Evolutionary conservation across 805 yeast genomes (phyloP).

Genomic region (Saccharomycopsis schoenii): DNA sequence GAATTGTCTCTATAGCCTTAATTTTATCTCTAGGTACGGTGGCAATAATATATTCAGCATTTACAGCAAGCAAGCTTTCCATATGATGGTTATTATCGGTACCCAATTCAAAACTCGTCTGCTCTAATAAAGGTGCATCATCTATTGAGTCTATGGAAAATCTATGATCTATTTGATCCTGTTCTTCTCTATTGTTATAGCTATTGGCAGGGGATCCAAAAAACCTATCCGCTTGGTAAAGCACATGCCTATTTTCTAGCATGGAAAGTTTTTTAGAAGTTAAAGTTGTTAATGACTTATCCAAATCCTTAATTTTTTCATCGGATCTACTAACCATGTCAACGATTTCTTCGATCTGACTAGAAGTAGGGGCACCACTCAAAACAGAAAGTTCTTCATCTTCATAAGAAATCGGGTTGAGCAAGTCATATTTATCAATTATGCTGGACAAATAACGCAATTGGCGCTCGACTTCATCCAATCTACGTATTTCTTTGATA

Average conservation of each 20-base stretch:
- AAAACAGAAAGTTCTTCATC: slow-evolving; percentile 31
- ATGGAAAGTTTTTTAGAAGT: slow-evolving; percentile 53
- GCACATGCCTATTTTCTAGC: slow-evolving; percentile 60
- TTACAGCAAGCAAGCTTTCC: slow-evolving; percentile 22
- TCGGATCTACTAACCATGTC: slow-evolving; percentile 60
- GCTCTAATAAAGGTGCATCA: slow-evolving; percentile 30
- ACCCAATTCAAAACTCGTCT: slow-evolving; percentile 29
- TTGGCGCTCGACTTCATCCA: slow-evolving; percentile 87
- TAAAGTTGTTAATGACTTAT: slow-evolving; percentile 57
- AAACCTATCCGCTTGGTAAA: slow-evolving; percentile 39
- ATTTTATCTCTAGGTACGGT: slow-evolving; percentile 68
- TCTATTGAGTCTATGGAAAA: slow-evolving; percentile 29
- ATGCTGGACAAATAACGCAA: slow-evolving; percentile 44
- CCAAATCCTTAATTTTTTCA: slow-evolving; percentile 61
- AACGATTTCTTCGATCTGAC: slow-evolving; percentile 63
- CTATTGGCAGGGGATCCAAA: slow-evolving; percentile 28
- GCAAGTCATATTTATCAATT: slow-evolving; percentile 36
- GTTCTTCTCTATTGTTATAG: slow-evolving; percentile 20
- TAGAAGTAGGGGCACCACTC: slow-evolving; percentile 32
- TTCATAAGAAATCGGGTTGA: slow-evolving; percentile 24
- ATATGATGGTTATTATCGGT: not conserved
- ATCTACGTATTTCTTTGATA: slow-evolving; percentile 74
- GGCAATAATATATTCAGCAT: slow-evolving; percentile 59
- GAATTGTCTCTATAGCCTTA: slow-evolving; percentile 62
- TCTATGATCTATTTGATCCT: slow-evolving; percentile 21